Conservation (phyloP, 768 basidiomycete species). For the Amanita pallidorosea region DNA sequence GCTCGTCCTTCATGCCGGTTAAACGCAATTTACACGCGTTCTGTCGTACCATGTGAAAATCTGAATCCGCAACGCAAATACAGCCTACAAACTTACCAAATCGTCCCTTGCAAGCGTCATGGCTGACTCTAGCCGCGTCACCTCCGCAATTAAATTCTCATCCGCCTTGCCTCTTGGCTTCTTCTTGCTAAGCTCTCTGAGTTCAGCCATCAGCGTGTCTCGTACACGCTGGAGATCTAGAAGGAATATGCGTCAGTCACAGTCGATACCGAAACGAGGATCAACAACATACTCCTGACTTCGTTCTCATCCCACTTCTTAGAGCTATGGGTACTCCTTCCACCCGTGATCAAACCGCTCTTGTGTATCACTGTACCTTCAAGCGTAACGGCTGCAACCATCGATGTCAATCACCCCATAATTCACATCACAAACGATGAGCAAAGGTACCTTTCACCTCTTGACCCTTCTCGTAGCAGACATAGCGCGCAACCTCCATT, state of each 20-base stretch:
- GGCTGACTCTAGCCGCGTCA: slow-evolving; percentile 72
- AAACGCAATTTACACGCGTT: slow-evolving; percentile 66
- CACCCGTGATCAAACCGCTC: slow-evolving; percentile 95
- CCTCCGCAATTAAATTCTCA: slow-evolving; percentile 66
- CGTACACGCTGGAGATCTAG: slow-evolving; percentile 21
- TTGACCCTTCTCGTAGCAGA: slow-evolving; percentile 90
- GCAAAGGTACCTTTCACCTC: slow-evolving; percentile 81
- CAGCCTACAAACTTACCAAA: slow-evolving; percentile 37
- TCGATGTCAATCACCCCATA: not conserved
- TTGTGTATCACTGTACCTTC: slow-evolving; percentile 98
- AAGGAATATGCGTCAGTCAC: not conserved
- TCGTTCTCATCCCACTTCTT: slow-evolving; percentile 96
- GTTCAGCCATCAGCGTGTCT: slow-evolving; percentile 60
- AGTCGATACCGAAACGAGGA: not conserved
- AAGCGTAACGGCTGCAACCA: slow-evolving; percentile 72
- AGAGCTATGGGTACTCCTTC: slow-evolving; percentile 64
- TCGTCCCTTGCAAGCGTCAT: slow-evolving; percentile 73
- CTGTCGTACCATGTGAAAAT: slow-evolving; percentile 24
- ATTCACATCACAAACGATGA: not conserved
- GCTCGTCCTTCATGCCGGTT: slow-evolving; percentile 71
- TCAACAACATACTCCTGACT: slow-evolving; percentile 54
- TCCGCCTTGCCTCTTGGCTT: slow-evolving; percentile 80
- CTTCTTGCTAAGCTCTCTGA: slow-evolving; percentile 76
- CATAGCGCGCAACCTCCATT: slow-evolving; percentile 83
- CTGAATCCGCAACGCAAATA: not conserved